Conservation (phyloP, 2,329 filamentous ascomycete species). For the Blastomyces silverae region DNA sequence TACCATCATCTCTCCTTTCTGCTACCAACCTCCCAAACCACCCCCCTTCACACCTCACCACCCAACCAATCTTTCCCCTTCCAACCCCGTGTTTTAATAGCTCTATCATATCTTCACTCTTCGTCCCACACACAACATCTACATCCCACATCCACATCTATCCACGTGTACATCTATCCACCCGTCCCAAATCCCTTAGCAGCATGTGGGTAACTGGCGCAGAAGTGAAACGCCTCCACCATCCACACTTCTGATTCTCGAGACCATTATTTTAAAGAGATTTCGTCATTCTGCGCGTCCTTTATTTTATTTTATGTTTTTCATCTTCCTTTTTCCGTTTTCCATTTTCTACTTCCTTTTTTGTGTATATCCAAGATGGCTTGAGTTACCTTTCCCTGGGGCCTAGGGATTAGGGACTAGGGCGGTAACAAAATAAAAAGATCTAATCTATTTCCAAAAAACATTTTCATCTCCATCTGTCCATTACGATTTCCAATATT, state of each 20-base stretch:
- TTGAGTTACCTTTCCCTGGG: background rate
- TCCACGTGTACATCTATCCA: background rate
- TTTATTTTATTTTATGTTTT: background rate
- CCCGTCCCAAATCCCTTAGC: background rate
- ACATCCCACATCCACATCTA: background rate
- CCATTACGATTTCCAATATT: background rate
- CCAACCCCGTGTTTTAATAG: constrained; percentile 40
- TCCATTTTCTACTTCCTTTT: background rate
- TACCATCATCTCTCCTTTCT: background rate
- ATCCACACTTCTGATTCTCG: background rate
- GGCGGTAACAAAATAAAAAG: background rate
- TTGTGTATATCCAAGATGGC: constrained; percentile 7
- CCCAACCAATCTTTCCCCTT: constrained; percentile 20
- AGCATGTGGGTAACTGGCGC: background rate
- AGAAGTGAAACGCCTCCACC: background rate
- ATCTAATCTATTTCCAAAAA: background rate
- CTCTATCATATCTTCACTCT: constrained; percentile 32
- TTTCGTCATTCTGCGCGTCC: background rate
- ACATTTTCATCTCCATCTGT: background rate
- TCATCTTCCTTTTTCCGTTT: background rate
- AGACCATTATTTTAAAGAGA: background rate
- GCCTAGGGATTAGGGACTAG: background rate
- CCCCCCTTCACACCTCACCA: background rate
- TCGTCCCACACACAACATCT: constrained; percentile 14
- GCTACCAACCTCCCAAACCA: background rate